These are phyloP conservation scores for Bipolaris oryzae DNA, from an alignment of 2,329 filamentous ascomycete genomes.

Conservation along the genomic window DNA sequence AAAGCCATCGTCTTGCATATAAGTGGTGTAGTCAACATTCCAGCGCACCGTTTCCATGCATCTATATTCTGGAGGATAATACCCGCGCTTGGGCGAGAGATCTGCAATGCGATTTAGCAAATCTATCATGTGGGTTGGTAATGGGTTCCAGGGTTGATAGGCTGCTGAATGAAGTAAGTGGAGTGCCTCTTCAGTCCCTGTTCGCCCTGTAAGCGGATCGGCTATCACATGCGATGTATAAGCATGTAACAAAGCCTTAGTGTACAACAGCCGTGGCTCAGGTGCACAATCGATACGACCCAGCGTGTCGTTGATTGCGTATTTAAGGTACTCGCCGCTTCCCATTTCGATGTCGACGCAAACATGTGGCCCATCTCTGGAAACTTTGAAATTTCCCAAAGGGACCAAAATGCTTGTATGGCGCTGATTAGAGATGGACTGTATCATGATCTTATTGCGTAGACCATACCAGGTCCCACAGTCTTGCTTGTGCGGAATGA, in stretches of 20 bases:
- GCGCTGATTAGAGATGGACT: conserved; percentile 49
- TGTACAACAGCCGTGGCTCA: conserved; percentile 61
- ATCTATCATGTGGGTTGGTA: conserved; percentile 1
- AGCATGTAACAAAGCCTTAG: conserved; percentile 65
- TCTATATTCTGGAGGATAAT: conserved; percentile 35
- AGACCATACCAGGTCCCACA: conserved; percentile 66
- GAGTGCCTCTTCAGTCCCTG: conserved; percentile 66
- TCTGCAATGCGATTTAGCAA: conserved; percentile 36
- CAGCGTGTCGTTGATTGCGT: conserved; percentile 60
- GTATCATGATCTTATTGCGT: conserved; percentile 63
- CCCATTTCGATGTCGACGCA: conserved; percentile 45
- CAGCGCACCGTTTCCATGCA: conserved; percentile 42
- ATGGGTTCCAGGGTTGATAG: conserved; percentile 50
- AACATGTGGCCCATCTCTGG: conserved; percentile 48
- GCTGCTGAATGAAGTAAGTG: conserved; percentile 57
- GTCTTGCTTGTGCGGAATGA: conserved; percentile 61
- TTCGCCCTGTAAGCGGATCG: conserved; percentile 63
- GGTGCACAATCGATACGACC: conserved; percentile 63
- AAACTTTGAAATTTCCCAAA: conserved; percentile 49
- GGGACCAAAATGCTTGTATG: conserved; percentile 63
- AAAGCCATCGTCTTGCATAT: conserved; percentile 44
- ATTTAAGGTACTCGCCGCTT: conserved; percentile 55
- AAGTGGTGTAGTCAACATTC: conserved; percentile 29
- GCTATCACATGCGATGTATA: conserved; percentile 64
- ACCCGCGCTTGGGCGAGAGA: conserved; percentile 46